Evolutionary conservation across 140 eudicot genomes (phyloP), one percentile per base, ranked within the genome.

Genomic region (Ambrosia hybrid): DNA sequence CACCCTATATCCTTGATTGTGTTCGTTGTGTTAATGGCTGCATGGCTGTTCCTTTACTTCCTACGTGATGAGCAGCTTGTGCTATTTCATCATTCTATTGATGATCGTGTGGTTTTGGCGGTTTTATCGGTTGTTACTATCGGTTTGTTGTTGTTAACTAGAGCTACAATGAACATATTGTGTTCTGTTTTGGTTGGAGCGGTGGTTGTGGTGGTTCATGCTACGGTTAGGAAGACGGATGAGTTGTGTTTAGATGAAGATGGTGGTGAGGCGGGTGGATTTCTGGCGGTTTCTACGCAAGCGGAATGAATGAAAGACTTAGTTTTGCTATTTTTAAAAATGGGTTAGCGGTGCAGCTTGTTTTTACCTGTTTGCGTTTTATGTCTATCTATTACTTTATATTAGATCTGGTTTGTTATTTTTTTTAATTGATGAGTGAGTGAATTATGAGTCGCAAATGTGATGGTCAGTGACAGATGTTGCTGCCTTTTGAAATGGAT

Each of bases 1-100:
- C 85, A 82, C 55, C 90, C 90, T 1, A 30, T 85, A 37, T 82
- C 90, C 21, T 13, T 83, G n/a, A 82, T 85, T 55, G 81, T 74
- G n/a, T 79, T 76, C 53, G 41, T 85, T 0, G 60, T 80, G 2
- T 1, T 78, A 1, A 38, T 82, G 60, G 63, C 51, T 9, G 79
- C 74, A 8, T 85, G 90, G 90, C 16, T 80, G 46, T 85, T 68
- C 34, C 77, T 85, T 13, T 82, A 85, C 76, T 57, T 85, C 67
- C 65, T 79, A 57, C 80, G 90, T 2, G 76, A 78, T 26, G 87
- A 82, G 45, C 83, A 80, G 1, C 12, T 85, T 1, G 55, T 43
- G 62, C 17, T 85, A 9, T 58, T 76, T 15, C 71, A 74, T 4
- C 49, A 37, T 17, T 37, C 72, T 52, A 9, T 85, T 9, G 85